Evolutionary conservation across 2,329 filamentous ascomycete species (phyloP), one percentile per base, ranked within the genome.

Genomic region (Aspergillus sp.): DNA sequence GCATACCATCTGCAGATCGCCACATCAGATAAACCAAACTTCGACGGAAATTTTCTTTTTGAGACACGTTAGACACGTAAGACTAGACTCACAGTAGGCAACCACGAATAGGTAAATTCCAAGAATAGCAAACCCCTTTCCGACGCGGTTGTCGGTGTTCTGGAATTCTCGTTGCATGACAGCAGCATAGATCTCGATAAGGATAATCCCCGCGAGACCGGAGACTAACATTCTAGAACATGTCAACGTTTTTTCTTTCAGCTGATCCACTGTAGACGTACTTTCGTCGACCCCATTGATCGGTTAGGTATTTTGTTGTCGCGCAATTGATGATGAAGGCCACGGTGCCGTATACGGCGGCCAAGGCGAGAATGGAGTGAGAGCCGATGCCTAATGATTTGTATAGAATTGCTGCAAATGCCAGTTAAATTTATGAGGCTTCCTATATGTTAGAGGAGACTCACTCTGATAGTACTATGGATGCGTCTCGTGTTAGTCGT

Each of bases 81-180:
- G 37, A 11, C 9, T 8, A 3, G 30, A 58, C 71, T 50, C 53
- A 76, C 73, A 80, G 50, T 79, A 81, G 12, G 61, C 67, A 2
- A 79, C 70, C 2, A 76, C 78, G 47, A 81, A 81, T 1, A 81
- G 63, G 47, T 80, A 82, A 27, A 82, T 81, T 0, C 77, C 78
- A 1, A 81, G 61, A 27, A 82, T 72, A 1, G 78, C 75, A 53
- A 81, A 82, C 0, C 76, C 78, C 53, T 82, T 81, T 32, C 78
- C 78, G 27, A 79, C 54, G 5, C 63, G 61, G 54, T 80, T 81
- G 44, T 77, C 57, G 0, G 73, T 77, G 47, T 77, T 66, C 52
- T 81, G 76, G 54, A 81, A 82, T 37, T 71, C 58, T 27, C 68
- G 66, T 58, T 81, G 78, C 76, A 82, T 81, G 34, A 81, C 72